Evolutionary conservation across 2,329 filamentous ascomycete genomes (phyloP).

Genomic region (Talaromyces rugulosus): DNA sequence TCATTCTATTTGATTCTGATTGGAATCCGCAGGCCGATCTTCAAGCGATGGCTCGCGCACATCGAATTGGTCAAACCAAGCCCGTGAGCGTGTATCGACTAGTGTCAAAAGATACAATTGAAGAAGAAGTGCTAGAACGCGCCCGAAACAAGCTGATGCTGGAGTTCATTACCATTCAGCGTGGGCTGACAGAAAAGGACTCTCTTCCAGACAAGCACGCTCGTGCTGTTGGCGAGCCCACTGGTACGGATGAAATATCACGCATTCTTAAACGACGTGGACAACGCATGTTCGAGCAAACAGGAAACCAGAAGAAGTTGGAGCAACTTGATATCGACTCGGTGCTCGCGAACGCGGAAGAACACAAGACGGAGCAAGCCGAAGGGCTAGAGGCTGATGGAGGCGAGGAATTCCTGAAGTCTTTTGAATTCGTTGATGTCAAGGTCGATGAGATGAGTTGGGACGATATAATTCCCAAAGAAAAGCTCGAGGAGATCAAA

Average conservation of each 20-base stretch:
- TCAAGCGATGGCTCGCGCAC: constrained; percentile 96
- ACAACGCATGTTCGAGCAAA: constrained; percentile 99
- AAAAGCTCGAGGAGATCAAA: constrained; percentile 84
- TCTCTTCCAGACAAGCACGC: constrained; percentile 74
- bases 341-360: constrained; percentile 92
- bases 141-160: constrained; percentile 96
- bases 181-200: constrained; percentile 91
- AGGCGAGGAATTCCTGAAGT: constrained; percentile 89
- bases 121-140: constrained; percentile 94
- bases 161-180: constrained; percentile 95
- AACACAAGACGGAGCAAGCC: constrained; percentile 92
- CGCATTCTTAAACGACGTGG: constrained; percentile 94
- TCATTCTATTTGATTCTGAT: constrained; percentile 90
- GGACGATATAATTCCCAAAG: constrained; percentile 97
- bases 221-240: constrained; percentile 72
- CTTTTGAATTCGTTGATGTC: constrained; percentile 91
- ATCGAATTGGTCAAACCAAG: constrained; percentile 93
- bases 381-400: constrained; percentile 93
- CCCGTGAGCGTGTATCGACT: constrained; percentile 95
- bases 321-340: constrained; percentile 98
- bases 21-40: constrained; percentile 99
- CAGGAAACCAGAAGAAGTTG: constrained; percentile 90
- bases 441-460: constrained; percentile 91
- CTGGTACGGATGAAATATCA: constrained; percentile 89
- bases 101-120: constrained; percentile 96